Evolutionary conservation across 1,139 yeast genomes (phyloP).

Genomic region (Scheffersomyces insectosa): DNA sequence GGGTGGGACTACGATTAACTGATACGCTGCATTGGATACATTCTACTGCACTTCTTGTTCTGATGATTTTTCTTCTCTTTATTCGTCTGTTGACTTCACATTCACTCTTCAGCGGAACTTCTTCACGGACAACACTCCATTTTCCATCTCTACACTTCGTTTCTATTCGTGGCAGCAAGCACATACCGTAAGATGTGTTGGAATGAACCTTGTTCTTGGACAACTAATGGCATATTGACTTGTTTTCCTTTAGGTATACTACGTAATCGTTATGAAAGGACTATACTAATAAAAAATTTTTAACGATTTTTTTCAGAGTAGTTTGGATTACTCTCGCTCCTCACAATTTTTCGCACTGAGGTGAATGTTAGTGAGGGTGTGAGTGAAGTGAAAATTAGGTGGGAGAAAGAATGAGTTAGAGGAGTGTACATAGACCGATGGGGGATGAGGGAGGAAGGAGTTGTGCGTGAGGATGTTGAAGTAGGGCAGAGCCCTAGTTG

Average conservation of each 20-base stretch:
- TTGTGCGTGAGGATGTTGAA: not conserved
- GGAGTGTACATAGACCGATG: not conserved
- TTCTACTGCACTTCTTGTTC: not conserved
- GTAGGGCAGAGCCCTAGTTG: constrained; percentile 4
- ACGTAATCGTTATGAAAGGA: constrained; percentile 9
- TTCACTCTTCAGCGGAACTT: not conserved
- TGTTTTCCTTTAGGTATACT: constrained; percentile 16
- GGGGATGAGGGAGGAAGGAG: not conserved
- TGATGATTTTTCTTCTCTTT: not conserved
- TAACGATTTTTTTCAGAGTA: constrained; percentile 6
- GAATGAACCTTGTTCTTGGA: constrained; percentile 99
- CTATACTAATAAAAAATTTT: constrained; percentile 7
- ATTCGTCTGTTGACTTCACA: not conserved
- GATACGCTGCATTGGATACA: too few species aligned
- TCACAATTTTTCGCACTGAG: constrained; percentile 9
- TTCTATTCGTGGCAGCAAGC: constrained; percentile 1
- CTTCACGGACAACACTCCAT: not conserved
- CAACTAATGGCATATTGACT: constrained; percentile 89
- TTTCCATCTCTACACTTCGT: not conserved
- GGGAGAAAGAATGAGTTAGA: constrained; percentile 4
- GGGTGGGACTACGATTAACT: too few species aligned
- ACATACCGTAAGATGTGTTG: constrained; percentile 99
- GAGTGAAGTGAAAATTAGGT: constrained; percentile 1
- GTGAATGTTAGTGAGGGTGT: constrained; percentile 3
- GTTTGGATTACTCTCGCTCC: not conserved